A percentile compares a stretch with the other conserved stretches of the same genome.
These are phyloP conservation scores for Malassezia sympodialis DNA, from an alignment of 1,284 basidiomycete genomes.

Conservation along the genomic window DNA sequence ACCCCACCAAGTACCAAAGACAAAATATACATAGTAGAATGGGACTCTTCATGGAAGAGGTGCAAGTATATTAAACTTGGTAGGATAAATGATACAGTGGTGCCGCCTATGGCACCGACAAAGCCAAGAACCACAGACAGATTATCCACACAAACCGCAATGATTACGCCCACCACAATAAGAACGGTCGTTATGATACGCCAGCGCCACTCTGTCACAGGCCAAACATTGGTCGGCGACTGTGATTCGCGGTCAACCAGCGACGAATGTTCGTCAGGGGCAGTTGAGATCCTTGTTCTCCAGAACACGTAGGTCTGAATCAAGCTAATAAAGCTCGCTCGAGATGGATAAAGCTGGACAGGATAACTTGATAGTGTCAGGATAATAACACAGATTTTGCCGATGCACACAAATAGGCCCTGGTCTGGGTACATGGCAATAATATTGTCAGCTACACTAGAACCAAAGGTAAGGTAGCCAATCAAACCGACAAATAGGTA, in stretches of 20 bases:
- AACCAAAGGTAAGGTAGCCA: slow-evolving; percentile 92
- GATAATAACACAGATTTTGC: slow-evolving; percentile 82
- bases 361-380: slow-evolving; percentile 56
- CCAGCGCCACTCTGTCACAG: slow-evolving; percentile 13
- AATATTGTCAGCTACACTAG: slow-evolving; percentile 52
- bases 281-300: not conserved
- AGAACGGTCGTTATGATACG: slow-evolving; percentile 33
- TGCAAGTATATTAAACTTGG: slow-evolving; percentile 7
- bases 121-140: slow-evolving; percentile 57
- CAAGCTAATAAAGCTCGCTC: slow-evolving; percentile 60
- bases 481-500: slow-evolving; percentile 51
- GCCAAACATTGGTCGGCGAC: not conserved
- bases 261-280: not conserved
- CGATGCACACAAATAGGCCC: slow-evolving; percentile 79
- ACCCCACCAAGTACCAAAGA: not conserved
- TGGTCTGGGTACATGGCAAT: slow-evolving; percentile 66
- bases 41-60: not conserved
- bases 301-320: not conserved
- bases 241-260: not conserved
- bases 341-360: slow-evolving; percentile 61
- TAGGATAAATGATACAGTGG: slow-evolving; percentile 85
- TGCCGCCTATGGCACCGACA: slow-evolving; percentile 91
- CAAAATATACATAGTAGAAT: not conserved
- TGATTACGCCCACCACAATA: slow-evolving; percentile 31
- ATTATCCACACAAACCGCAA: slow-evolving; percentile 40